These are phyloP conservation scores for Dioszegia hungarica DNA, from an alignment of 768 basidiomycete species.

Conservation along the genomic window DNA sequence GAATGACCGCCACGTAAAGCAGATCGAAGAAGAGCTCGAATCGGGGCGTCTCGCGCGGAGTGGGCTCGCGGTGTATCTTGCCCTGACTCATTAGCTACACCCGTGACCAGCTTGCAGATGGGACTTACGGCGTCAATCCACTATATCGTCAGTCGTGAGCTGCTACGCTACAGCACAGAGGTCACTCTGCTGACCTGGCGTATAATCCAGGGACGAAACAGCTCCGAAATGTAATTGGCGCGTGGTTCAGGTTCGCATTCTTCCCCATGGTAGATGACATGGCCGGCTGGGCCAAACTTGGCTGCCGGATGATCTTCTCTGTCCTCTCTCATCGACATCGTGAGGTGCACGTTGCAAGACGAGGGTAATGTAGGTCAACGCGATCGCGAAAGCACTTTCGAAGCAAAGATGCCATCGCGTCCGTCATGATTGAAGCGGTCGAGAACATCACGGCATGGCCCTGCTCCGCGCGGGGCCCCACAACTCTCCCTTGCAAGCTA, in stretches of 20 bases:
- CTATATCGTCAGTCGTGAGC: not conserved
- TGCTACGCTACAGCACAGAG: not conserved
- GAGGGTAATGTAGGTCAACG: too few species aligned
- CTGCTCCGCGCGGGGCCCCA: too few species aligned
- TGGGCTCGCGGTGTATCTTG: constrained; percentile 19
- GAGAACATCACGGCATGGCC: too few species aligned
- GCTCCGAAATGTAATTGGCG: constrained; percentile 5
- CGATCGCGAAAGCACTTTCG: too few species aligned
- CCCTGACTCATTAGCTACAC: constrained; percentile 5
- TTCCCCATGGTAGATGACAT: constrained; percentile 21
- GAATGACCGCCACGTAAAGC: constrained; percentile 47
- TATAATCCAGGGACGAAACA: constrained; percentile 10
- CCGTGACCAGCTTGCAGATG: not conserved
- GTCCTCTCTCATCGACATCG: not conserved
- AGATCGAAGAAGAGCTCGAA: constrained; percentile 51
- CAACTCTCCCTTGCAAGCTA: too few species aligned
- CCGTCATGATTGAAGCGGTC: too few species aligned
- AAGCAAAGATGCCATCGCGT: too few species aligned
- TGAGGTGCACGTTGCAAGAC: too few species aligned
- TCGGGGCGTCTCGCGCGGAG: constrained; percentile 23
- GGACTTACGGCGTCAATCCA: constrained; percentile 6
- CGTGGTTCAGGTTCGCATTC: constrained; percentile 8
- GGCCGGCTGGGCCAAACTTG: constrained; percentile 8
- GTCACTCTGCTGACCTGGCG: constrained; percentile 7
- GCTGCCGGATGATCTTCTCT: constrained; percentile 1